phyloP scores from a whole-genome alignment of 345 rosid genomes.

The Rhodamnia argentea region DNA sequence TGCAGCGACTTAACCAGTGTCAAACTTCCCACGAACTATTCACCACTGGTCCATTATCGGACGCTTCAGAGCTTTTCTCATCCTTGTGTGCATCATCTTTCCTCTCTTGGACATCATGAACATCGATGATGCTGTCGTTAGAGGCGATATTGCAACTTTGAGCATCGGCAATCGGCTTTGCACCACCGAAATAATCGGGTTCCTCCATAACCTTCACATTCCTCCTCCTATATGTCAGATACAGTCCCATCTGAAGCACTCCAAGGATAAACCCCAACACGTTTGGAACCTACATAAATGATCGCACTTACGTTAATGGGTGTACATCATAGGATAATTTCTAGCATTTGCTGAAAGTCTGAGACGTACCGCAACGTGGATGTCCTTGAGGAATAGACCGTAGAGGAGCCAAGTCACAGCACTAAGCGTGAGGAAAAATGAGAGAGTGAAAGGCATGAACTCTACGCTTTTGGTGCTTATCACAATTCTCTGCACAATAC shows the following conservation, averaged over 20 bases:
- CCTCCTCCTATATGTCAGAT: neutral
- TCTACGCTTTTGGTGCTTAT: slow-evolving; percentile 10
- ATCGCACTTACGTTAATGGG: neutral
- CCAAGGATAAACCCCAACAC: slow-evolving; percentile 25
- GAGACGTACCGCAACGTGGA: slow-evolving; percentile 21
- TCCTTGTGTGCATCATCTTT: neutral
- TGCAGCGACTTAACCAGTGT: neutral
- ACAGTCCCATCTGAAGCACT: slow-evolving; percentile 18
- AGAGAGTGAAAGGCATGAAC: slow-evolving; percentile 10
- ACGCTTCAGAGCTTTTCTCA: neutral
- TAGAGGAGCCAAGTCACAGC: slow-evolving; percentile 30
- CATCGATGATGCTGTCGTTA: neutral
- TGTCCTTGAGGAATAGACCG: slow-evolving; percentile 13
- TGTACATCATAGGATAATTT: neutral
- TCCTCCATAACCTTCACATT: neutral
- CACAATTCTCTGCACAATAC: neutral
- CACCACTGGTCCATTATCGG: neutral
- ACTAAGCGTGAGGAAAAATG: slow-evolving; percentile 20
- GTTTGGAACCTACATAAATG: slow-evolving; percentile 20
- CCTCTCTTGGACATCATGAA: neutral
- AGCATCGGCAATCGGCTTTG: neutral
- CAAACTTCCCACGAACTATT: neutral
- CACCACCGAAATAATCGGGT: neutral
- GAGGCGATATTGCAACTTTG: neutral
- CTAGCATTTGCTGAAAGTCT: neutral